A percentile compares a stretch with the other conserved stretches of the same genome.
These are phyloP conservation scores for Meyerozyma sp. DNA, from an alignment of 1,139 yeast genomes.

Conservation along the genomic window DNA sequence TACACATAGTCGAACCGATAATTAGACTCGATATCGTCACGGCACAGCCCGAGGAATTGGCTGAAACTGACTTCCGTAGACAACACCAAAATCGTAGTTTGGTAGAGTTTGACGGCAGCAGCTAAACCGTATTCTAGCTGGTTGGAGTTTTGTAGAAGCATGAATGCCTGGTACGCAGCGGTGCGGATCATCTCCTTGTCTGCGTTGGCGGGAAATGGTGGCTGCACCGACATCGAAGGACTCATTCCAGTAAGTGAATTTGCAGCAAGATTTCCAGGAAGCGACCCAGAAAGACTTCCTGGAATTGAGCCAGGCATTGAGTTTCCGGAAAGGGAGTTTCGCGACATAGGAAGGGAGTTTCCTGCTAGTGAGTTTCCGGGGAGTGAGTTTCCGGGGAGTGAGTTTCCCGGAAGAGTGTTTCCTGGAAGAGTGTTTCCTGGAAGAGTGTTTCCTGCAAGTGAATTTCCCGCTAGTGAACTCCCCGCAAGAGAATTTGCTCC, in stretches of 20 bases:
- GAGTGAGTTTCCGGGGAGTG: too few species aligned
- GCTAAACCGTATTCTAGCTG: conserved; percentile 38
- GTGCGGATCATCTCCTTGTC: conserved; percentile 16
- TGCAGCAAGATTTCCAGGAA: too few species aligned
- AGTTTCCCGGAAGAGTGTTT: too few species aligned
- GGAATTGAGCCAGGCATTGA: too few species aligned
- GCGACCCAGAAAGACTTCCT: too few species aligned
- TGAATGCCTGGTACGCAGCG: conserved; percentile 33
- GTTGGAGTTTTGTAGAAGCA: conserved; percentile 22
- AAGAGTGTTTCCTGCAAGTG: too few species aligned
- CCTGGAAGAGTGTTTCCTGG: too few species aligned
- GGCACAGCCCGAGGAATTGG: conserved; percentile 37
- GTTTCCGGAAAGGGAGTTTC: too few species aligned
- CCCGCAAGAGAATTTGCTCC: too few species aligned
- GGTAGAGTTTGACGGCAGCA: conserved; percentile 29
- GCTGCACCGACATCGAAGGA: not conserved
- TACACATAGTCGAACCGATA: conserved; percentile 40
- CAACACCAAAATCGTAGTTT: conserved; percentile 24
- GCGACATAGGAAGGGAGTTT: too few species aligned
- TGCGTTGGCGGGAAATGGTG: not conserved
- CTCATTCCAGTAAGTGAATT: not conserved
- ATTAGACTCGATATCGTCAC: conserved; percentile 15
- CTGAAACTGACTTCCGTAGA: conserved; percentile 29
- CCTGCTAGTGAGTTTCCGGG: too few species aligned
- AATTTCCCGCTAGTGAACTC: too few species aligned